Evolutionary conservation across 169 alveolate genomes (phyloP), one percentile per base, ranked within the genome.

Genomic region (Theileria orientalis): DNA sequence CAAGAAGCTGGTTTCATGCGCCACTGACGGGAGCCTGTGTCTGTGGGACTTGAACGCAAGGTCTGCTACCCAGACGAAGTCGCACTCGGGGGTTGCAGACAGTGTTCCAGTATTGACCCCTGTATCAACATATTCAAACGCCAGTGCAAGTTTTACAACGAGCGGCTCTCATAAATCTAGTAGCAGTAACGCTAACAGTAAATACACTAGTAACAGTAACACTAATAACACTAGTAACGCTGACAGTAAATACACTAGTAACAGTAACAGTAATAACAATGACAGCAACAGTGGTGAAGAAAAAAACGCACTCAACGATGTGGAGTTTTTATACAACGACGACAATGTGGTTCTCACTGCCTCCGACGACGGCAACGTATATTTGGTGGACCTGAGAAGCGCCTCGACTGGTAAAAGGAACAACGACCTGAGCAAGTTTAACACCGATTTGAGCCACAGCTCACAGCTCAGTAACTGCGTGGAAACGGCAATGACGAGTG

Each of bases 11-110:
- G 93, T 93, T 23, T 94, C 97, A 11, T 96, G 97, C n/a, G 92
- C 96, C 25, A 92, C 94, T 29, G 98, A 95, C 79, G 90, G 90
- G 33, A 64, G 91, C 25, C 91, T 94, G 33, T 90, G 95, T 70
- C 75, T 93, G 14, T 95, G 98, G 98, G 97, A 95, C 83, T 80
- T 93, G 32, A 93, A 91, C 79, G 68, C 85, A 33, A 66, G 49
- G 1, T 42, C 90, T 25, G 69, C 77, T 46, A 13, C 27, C n/a
- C 11, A 1, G 2, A 49, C 75, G 7, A 51, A 42, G 46, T 33
- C 76, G 30, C 60, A 64, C 37, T 68, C 54, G 6, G 90, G 82
- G 5, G 42, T 82, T 44, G 70, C 79, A 19, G 82, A 83, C 61
- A 80, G 83, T 11, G 54, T 83, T n/a, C 66, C 69, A 44, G 69